Evolutionary conservation across 352 stramenopile species (phyloP).

Genomic region (Pythium vanterpoolii): DNA sequence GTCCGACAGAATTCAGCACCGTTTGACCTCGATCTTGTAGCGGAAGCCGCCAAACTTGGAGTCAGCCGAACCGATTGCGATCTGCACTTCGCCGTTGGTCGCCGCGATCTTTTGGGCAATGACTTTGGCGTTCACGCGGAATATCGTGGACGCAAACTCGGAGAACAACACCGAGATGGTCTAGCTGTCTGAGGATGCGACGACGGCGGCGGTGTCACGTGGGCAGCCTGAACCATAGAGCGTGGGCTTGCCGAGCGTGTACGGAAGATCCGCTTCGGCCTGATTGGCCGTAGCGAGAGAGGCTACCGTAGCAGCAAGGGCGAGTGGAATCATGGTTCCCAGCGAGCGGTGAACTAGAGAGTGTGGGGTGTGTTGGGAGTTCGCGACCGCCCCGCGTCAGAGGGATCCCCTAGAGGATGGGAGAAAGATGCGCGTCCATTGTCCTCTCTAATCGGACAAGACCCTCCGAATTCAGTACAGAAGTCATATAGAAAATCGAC

Average conservation of each 20-base stretch:
- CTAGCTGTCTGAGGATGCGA: constrained; percentile 26
- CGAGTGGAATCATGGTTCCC: not conserved
- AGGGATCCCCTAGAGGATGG: not conserved
- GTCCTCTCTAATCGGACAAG: not conserved
- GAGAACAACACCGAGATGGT: constrained; percentile 37
- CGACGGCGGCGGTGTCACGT: constrained; percentile 22
- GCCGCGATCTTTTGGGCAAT: constrained; percentile 30
- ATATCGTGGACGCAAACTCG: constrained; percentile 38
- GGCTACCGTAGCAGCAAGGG: not conserved
- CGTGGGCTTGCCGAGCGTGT: constrained; percentile 24
- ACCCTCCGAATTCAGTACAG: not conserved
- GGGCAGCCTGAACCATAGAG: constrained; percentile 34
- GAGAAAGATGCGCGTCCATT: not conserved
- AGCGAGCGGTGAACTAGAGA: too few species aligned
- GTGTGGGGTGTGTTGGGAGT: too few species aligned
- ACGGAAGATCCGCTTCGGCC: not conserved
- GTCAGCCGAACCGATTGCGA: constrained; percentile 48
- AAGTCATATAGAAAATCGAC: not conserved
- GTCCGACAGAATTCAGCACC: constrained; percentile 2
- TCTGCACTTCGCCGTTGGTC: constrained; percentile 34
- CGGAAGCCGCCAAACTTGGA: constrained; percentile 39
- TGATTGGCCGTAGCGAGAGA: not conserved
- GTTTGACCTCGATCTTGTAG: constrained; percentile 39
- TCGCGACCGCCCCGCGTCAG: not conserved
- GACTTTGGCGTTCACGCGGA: constrained; percentile 44